phyloP scores from a whole-genome alignment of 106 monocot genomes.

The Acanthochlamys bracteata region DNA sequence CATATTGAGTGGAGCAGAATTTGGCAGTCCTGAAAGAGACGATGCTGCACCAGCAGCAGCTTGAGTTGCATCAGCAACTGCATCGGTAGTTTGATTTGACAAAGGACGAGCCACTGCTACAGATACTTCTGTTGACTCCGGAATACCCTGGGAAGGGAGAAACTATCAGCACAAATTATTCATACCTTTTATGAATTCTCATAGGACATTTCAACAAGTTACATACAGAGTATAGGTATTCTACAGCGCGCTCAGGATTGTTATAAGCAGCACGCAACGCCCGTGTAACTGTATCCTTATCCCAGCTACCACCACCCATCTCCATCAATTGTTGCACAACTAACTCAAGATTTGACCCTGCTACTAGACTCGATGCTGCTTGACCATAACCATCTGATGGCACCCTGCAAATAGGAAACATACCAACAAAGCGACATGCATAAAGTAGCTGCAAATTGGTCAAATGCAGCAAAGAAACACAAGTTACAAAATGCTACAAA shows the following conservation, averaged over 20 bases:
- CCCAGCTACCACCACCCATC: constrained; percentile 99
- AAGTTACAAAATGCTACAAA: no score
- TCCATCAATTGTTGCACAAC: constrained; percentile 80
- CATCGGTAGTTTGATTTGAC: constrained; percentile 25
- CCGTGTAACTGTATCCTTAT: constrained; percentile 64
- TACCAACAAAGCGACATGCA: neutral
- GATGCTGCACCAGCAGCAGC: constrained; percentile 16
- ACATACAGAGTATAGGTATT: constrained; percentile 92
- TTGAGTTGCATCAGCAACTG: constrained; percentile 17
- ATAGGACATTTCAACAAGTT: neutral
- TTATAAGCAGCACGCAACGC: constrained; percentile 97
- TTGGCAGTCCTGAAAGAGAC: constrained; percentile 58
- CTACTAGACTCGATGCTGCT: constrained; percentile 73
- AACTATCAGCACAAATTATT: neutral
- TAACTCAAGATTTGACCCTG: constrained; percentile 60
- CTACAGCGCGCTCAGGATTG: constrained; percentile 98
- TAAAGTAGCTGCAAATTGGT: neutral
- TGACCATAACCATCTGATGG: constrained; percentile 60
- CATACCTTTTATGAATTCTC: neutral
- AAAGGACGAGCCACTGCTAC: constrained; percentile 37
- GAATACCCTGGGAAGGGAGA: constrained; percentile 60
- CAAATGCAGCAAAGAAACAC: no score
- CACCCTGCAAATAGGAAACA: constrained; percentile 23
- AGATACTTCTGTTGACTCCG: constrained; percentile 63
- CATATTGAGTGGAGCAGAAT: constrained; percentile 79